Conservation (phyloP, 2,329 filamentous ascomycete genomes). For the Aspergillus ochraceus region DNA sequence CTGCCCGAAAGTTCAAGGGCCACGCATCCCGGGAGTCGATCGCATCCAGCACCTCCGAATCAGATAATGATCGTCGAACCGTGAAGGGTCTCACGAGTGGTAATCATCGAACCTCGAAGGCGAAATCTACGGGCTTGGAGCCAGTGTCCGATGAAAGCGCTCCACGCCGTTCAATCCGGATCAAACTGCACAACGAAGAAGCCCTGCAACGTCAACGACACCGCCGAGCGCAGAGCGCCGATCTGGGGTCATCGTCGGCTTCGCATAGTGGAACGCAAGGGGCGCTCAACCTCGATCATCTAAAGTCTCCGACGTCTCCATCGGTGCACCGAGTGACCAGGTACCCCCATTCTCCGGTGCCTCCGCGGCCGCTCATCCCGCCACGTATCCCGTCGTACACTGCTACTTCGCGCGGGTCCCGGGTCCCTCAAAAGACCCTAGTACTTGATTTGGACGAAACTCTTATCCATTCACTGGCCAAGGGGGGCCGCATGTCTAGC, state of each 20-base stretch:
- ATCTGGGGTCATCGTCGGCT: slow-evolving; percentile 22
- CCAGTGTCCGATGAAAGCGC: slow-evolving; percentile 60
- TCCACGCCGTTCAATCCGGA: slow-evolving; percentile 80
- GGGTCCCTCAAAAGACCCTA: slow-evolving; percentile 79
- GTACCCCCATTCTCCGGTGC: slow-evolving; percentile 86
- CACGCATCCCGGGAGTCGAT: slow-evolving; percentile 43
- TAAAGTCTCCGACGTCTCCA: slow-evolving; percentile 93
- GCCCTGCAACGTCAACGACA: slow-evolving; percentile 67
- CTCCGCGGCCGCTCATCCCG: slow-evolving; percentile 86
- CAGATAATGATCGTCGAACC: slow-evolving; percentile 47
- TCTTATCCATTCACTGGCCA: slow-evolving; percentile 95
- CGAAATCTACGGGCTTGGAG: slow-evolving; percentile 27
- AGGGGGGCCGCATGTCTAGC: slow-evolving; percentile 90
- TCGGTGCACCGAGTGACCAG: slow-evolving; percentile 70
- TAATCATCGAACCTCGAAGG: slow-evolving; percentile 27
- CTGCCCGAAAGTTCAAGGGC: slow-evolving; percentile 32
- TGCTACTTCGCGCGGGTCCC: slow-evolving; percentile 42
- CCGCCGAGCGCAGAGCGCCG: slow-evolving; percentile 32
- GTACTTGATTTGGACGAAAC: slow-evolving; percentile 97
- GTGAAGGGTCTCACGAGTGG: slow-evolving; percentile 22
- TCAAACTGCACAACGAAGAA: slow-evolving; percentile 82
- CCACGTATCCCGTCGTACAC: slow-evolving; percentile 86
- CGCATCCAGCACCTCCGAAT: slow-evolving; percentile 56
- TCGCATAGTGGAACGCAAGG: slow-evolving; percentile 30
- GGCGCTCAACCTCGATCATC: slow-evolving; percentile 69